Evolutionary conservation across 2,329 filamentous ascomycete genomes (phyloP), one percentile per base, ranked within the genome.

Genomic region (Pseudocercospora fuligena): DNA sequence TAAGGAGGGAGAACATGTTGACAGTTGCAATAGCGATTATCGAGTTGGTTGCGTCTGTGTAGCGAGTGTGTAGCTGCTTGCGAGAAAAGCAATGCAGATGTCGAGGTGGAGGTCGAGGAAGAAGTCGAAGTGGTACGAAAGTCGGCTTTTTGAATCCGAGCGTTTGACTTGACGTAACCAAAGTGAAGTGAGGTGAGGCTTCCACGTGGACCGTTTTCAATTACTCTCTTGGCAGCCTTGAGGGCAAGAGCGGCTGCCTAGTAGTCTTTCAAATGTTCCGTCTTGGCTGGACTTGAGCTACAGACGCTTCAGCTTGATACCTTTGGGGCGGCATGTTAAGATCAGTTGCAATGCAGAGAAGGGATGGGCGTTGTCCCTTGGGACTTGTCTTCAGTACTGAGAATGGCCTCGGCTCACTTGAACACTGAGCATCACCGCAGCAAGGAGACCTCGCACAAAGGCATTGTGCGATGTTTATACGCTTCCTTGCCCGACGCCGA

Each of bases 41-140:
- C n/a, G n/a, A n/a, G 29, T 23, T 7, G 27, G 6, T 31, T 31
- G 29, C 6, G 29, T 31, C 4, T 33, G 14, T 14, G 36, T n/a
- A n/a, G 1, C 40, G 16, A n/a, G 16, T 43, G 40, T 43, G 16
- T 33, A 33, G 25, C 56, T 36, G 31, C 9, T 11, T 56, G 47
- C 47, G 21, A 27, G 19, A 43, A 25, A 16, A 33, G 29, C n/a
- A n/a, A 47, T 19, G 53, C 53, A 57, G 53, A 57, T 19, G 33
- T 58, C 19, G 63, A 33, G 46, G 56, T 51, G 21, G 56, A 61
- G 63, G 23, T 61, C 19, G 60, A 51, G 14, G n/a, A 19, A 62
- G 21, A 59, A 51, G 57, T 58, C 6, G 31, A 25, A 31, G 47
- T 33, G 40, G 40, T 43, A 43, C 40, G 40, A 43, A 16, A 8